Evolutionary conservation across 2,329 filamentous ascomycete species (phyloP).

Genomic region (Phyllosticta citriasiana): DNA sequence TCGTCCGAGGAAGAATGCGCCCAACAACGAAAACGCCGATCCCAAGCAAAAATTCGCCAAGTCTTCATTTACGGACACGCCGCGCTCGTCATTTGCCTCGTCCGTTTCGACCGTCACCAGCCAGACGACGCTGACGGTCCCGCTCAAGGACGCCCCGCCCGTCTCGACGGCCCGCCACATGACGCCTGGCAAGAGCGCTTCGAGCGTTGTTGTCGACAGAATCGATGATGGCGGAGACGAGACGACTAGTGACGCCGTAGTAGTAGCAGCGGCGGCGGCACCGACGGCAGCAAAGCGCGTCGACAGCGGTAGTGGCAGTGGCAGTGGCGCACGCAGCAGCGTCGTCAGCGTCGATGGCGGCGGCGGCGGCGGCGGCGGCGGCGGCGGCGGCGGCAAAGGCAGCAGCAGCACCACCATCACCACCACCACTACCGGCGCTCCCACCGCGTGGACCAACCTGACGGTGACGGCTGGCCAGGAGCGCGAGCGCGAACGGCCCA

Average conservation of each 20-base stretch:
- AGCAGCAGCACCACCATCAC: constrained; percentile 6
- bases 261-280: too few relatives aligned
- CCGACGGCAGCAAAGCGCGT: background rate
- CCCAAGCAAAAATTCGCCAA: background rate
- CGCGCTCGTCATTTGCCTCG: background rate
- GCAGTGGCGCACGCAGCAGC: background rate
- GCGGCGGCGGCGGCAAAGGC: background rate
- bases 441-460: too few relatives aligned
- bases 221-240: background rate
- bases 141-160: background rate
- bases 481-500: background rate
- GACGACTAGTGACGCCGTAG: too few relatives aligned
- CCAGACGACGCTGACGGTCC: background rate
- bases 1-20: constrained; percentile 5
- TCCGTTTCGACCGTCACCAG: background rate
- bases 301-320: background rate
- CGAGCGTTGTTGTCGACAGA: background rate
- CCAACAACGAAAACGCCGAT: background rate
- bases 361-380: too few relatives aligned
- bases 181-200: background rate
- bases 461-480: background rate
- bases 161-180: background rate
- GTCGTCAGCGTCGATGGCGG: background rate
- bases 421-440: constrained; percentile 9
- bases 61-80: background rate